Percentiles rank a stretch among this genome's conserved stretches.
phyloP scores from a whole-genome alignment of 495 filamentous ascomycete species.

The Parmelia sp. region DNA sequence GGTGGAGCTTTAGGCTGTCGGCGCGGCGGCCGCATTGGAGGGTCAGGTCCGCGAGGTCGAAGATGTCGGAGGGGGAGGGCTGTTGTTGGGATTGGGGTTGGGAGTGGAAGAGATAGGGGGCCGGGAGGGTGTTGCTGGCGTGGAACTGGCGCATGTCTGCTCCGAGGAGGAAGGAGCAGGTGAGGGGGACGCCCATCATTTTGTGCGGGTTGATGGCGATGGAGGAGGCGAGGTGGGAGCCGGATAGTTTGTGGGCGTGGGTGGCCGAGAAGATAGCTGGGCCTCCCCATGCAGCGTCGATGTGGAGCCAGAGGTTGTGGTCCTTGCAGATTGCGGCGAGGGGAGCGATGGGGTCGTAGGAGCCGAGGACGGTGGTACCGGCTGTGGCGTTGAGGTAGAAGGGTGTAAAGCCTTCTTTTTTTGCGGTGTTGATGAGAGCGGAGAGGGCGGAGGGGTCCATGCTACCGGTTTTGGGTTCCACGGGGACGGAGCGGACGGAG shows the following conservation, averaged over 20 bases:
- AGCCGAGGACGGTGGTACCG: constrained; percentile 87
- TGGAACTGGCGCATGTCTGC: constrained; percentile 70
- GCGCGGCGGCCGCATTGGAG: constrained; percentile 85
- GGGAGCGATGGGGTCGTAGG: constrained; percentile 72
- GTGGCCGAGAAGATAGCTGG: constrained; percentile 67
- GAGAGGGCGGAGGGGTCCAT: constrained; percentile 66
- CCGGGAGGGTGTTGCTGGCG: constrained; percentile 74
- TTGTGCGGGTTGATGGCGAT: constrained; percentile 91
- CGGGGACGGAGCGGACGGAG: constrained; percentile 65
- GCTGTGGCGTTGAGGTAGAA: constrained; percentile 96
- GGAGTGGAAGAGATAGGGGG: constrained; percentile 80
- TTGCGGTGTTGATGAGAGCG: constrained; percentile 50
- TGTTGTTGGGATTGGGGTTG: constrained; percentile 11
- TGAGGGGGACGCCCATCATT: constrained; percentile 87
- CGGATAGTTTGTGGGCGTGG: constrained; percentile 58
- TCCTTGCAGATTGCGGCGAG: constrained; percentile 66
- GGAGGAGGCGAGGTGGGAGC: constrained; percentile 66
- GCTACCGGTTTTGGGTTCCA: constrained; percentile 58
- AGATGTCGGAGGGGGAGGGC: constrained; percentile 51
- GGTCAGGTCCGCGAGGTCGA: constrained; percentile 90
- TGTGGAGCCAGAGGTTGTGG: constrained; percentile 78
- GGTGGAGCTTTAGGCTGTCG: constrained; percentile 78
- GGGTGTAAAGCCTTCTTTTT: constrained; percentile 62
- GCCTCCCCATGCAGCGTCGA: constrained; percentile 89
- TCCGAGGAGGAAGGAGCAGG: constrained; percentile 83